Percentiles rank a stretch among this genome's conserved stretches.
These are phyloP conservation scores for Penicillium rolfsii DNA, from an alignment of 2,329 filamentous ascomycete genomes.

Conservation along the genomic window DNA sequence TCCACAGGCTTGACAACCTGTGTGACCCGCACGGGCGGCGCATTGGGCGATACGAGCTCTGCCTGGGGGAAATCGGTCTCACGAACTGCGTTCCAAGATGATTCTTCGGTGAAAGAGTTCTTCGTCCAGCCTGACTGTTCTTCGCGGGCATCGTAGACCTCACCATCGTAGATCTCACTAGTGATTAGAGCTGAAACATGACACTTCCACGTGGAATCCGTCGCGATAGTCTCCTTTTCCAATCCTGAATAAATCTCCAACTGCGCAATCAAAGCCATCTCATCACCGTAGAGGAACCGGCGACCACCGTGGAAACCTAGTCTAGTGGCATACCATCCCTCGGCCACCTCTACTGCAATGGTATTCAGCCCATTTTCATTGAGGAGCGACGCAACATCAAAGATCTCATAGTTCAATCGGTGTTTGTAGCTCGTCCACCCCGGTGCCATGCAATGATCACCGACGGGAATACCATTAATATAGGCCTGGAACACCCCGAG, in stretches of 20 bases:
- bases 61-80: slow-evolving; percentile 39
- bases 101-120: slow-evolving; percentile 29
- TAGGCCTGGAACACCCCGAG: slow-evolving; percentile 11
- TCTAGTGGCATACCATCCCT: slow-evolving; percentile 54
- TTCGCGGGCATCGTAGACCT: slow-evolving; percentile 52
- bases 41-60: slow-evolving; percentile 39
- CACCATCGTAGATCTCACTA: slow-evolving; percentile 51
- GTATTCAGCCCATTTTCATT: slow-evolving; percentile 43
- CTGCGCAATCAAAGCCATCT: slow-evolving; percentile 34
- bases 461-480: slow-evolving; percentile 7
- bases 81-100: slow-evolving; percentile 33
- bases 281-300: slow-evolving; percentile 30
- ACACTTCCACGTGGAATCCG: slow-evolving; percentile 32
- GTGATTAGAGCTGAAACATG: slow-evolving; percentile 25
- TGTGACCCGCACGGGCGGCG: slow-evolving; percentile 49
- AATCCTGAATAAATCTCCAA: slow-evolving; percentile 31
- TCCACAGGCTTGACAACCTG: slow-evolving; percentile 33
- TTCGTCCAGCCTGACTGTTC: slow-evolving; percentile 24
- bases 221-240: slow-evolving; percentile 17
- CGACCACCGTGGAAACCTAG: slow-evolving; percentile 25
- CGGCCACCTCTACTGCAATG: slow-evolving; percentile 50
- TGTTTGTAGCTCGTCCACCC: slow-evolving; percentile 2
- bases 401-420: slow-evolving; percentile 51
- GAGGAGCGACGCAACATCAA: slow-evolving; percentile 52
- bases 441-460: slow-evolving; percentile 24